Evolutionary conservation across 164 flowering plant genomes (phyloP).

Genomic region (Piper longum): DNA sequence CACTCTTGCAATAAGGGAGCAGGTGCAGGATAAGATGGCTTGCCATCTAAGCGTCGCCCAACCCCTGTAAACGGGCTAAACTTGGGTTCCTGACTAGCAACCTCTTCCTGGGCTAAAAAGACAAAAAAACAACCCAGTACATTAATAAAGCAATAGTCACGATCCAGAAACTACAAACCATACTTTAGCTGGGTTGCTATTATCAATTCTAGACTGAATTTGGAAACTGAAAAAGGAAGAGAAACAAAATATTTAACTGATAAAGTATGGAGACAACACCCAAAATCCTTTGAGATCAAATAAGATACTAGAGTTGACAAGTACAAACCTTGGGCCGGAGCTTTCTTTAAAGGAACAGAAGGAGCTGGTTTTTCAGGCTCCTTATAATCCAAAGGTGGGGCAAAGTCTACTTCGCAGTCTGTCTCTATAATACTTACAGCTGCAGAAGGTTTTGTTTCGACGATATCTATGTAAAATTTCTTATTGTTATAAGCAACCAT

Average conservation of each 20-base stretch:
- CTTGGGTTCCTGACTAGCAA: conserved; percentile 52
- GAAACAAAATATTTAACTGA: no score
- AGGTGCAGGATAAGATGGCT: conserved; percentile 29
- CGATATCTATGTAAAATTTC: conserved; percentile 77
- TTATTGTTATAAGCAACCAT: conserved; percentile 91
- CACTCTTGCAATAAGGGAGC: conserved; percentile 28
- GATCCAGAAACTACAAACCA: no score
- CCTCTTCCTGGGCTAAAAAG: conserved; percentile 22
- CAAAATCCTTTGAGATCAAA: no score
- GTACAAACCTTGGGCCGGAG: conserved; percentile 39
- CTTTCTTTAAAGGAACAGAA: conserved; percentile 30
- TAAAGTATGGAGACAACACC: not conserved
- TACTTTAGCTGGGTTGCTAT: not conserved
- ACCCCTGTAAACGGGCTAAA: conserved; percentile 66
- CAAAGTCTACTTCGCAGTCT: conserved; percentile 97
- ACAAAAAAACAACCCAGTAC: not conserved
- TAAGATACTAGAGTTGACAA: not conserved
- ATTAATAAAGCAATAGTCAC: not conserved
- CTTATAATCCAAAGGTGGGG: conserved; percentile 92
- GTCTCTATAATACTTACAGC: conserved; percentile 89
- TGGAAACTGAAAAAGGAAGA: not conserved
- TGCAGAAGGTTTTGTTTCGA: conserved; percentile 76
- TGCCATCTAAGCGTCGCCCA: conserved; percentile 89
- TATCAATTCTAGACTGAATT: not conserved
- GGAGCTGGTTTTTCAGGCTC: conserved; percentile 64